Conservation (phyloP, 164 flowering plant genomes). For the Paratinospora sagittata region DNA sequence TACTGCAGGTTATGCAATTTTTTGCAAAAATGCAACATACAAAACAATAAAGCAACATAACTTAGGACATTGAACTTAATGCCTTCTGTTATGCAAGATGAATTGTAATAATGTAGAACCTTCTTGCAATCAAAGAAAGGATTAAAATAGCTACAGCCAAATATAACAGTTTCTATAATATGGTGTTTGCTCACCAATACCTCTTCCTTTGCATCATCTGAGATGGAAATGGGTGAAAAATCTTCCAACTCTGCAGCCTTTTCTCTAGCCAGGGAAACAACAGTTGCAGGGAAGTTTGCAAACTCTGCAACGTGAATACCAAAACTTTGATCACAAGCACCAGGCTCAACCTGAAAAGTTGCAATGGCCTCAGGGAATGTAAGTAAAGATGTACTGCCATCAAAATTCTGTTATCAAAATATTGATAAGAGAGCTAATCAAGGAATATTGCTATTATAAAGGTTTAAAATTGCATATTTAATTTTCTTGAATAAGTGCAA, state of each 20-base stretch:
- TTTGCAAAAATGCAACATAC: no score
- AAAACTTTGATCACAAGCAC: slow-evolving; percentile 98
- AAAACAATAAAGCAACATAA: no score
- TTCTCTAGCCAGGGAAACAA: slow-evolving; percentile 87
- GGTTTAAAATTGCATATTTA: no score
- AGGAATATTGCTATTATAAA: no score
- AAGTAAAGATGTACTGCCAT: background rate
- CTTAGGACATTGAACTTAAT: background rate
- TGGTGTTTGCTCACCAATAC: slow-evolving; percentile 20
- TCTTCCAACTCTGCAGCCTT: slow-evolving; percentile 97
- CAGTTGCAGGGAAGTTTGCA: slow-evolving; percentile 90
- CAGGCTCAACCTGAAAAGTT: slow-evolving; percentile 73
- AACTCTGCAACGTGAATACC: slow-evolving; percentile 99
- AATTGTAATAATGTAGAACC: background rate
- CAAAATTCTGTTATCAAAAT: no score
- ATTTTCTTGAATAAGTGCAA: no score
- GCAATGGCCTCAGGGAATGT: background rate
- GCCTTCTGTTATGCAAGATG: background rate
- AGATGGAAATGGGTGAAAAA: slow-evolving; percentile 54
- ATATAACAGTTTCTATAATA: background rate
- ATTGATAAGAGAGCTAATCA: no score
- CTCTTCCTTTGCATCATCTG: slow-evolving; percentile 37
- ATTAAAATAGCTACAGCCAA: background rate
- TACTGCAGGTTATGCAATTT: no score
- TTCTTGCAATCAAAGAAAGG: background rate